Evolutionary conservation across 148 eudicot species (phyloP).

Genomic region (Chenopodium berlandieri): DNA sequence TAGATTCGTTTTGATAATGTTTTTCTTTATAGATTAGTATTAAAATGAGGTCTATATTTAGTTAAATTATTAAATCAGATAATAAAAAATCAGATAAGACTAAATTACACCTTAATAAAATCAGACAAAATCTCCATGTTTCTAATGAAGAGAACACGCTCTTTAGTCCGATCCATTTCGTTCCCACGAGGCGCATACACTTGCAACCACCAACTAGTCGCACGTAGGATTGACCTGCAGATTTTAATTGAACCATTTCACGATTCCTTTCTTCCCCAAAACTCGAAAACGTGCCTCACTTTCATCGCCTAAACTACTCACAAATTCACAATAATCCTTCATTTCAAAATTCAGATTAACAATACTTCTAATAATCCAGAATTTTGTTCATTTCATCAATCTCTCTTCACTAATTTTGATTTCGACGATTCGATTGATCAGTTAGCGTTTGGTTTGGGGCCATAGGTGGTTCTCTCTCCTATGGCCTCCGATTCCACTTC

Average conservation of each 20-base stretch:
- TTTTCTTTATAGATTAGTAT: no score
- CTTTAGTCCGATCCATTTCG: neutral
- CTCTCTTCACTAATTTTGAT: neutral
- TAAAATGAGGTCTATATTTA: no score
- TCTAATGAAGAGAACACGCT: no score
- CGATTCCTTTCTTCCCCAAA: neutral
- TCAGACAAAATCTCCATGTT: no score
- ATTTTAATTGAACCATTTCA: neutral
- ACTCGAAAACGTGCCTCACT: neutral
- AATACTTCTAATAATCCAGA: no score
- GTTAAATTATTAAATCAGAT: no score
- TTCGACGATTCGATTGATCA: neutral
- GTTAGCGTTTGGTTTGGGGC: neutral
- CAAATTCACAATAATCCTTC: no score
- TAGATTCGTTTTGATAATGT: no score
- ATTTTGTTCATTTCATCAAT: no score
- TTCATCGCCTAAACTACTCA: neutral
- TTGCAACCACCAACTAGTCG: neutral
- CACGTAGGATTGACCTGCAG: neutral
- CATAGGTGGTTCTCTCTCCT: neutral
- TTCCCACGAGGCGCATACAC: neutral
- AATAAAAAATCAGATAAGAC: no score
- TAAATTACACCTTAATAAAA: no score
- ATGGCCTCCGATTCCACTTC: constrained; percentile 52
- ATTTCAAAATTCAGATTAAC: no score